phyloP scores from a whole-genome alignment of 805 yeast species.

The Candida patagonica region DNA sequence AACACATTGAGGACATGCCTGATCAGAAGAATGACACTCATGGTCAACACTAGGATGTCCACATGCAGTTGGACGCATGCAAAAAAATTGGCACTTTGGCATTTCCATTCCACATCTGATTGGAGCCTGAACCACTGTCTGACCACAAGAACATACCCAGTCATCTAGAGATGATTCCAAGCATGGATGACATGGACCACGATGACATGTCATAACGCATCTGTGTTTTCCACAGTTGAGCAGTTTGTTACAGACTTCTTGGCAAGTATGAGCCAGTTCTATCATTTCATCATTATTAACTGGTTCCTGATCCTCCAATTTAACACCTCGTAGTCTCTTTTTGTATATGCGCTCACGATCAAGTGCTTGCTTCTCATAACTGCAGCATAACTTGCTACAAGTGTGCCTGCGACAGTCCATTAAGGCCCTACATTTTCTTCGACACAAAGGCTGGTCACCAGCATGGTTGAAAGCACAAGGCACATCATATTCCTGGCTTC shows the following conservation, averaged over 20 bases:
- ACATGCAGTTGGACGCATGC: constrained; percentile 48
- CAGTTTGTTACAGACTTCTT: constrained; percentile 51
- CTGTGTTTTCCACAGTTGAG: constrained; percentile 59
- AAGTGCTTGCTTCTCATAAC: constrained; percentile 52
- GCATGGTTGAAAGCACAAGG: constrained; percentile 52
- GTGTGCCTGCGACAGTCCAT: constrained; percentile 76
- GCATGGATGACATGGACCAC: constrained; percentile 75
- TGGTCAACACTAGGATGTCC: constrained; percentile 66
- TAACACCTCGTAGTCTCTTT: constrained; percentile 38
- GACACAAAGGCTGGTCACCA: constrained; percentile 52
- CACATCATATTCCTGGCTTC: constrained; percentile 39
- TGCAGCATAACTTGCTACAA: constrained; percentile 63
- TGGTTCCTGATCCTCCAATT: constrained; percentile 27
- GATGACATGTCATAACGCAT: constrained; percentile 65
- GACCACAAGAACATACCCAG: constrained; percentile 71
- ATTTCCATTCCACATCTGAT: constrained; percentile 71
- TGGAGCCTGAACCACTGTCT: constrained; percentile 69
- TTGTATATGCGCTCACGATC: constrained; percentile 41
- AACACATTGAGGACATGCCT: constrained; percentile 70
- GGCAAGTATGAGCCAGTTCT: constrained; percentile 69
- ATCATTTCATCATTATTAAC: constrained; percentile 41
- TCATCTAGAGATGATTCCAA: constrained; percentile 74
- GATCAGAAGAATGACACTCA: constrained; percentile 59
- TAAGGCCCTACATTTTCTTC: constrained; percentile 60
- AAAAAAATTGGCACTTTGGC: constrained; percentile 57